Evolutionary conservation across 345 rosid species (phyloP).

Genomic region (Euphorbia peplus): DNA sequence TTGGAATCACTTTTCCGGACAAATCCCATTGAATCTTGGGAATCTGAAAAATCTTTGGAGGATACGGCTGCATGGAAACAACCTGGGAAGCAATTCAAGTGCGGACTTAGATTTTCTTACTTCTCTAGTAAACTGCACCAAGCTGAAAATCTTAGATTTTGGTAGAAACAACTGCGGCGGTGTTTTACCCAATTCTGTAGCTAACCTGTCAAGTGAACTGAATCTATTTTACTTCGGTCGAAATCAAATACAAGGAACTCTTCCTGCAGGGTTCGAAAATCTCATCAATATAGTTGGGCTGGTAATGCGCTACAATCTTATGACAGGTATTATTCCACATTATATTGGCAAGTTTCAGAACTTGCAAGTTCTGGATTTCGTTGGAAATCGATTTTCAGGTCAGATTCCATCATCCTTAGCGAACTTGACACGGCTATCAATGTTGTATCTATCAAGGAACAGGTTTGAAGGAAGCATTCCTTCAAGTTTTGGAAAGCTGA

Average conservation of each 20-base stretch:
- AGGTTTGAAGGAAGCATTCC: constrained; percentile 23
- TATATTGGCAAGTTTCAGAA: constrained; percentile 20
- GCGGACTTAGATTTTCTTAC: constrained; percentile 18
- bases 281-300: constrained; percentile 21
- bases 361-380: background rate
- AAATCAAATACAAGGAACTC: constrained; percentile 16
- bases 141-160: constrained; percentile 5
- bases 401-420: constrained; percentile 25
- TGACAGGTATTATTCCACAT: constrained; percentile 20
- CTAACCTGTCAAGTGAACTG: constrained; percentile 23
- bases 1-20: constrained; percentile 1
- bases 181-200: constrained; percentile 19
- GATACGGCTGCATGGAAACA: constrained; percentile 16
- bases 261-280: constrained; percentile 17
- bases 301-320: background rate
- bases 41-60: constrained; percentile 10
- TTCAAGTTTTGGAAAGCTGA: constrained; percentile 7
- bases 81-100: constrained; percentile 15
- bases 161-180: constrained; percentile 16
- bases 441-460: background rate
- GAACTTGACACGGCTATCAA: constrained; percentile 8
- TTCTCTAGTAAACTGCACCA: constrained; percentile 22
- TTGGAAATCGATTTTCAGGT: constrained; percentile 9
- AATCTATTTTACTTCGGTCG: background rate
- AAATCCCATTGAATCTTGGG: background rate